Evolutionary conservation across 2,329 filamentous ascomycete species (phyloP).

Genomic region (Microsporum audouinii): DNA sequence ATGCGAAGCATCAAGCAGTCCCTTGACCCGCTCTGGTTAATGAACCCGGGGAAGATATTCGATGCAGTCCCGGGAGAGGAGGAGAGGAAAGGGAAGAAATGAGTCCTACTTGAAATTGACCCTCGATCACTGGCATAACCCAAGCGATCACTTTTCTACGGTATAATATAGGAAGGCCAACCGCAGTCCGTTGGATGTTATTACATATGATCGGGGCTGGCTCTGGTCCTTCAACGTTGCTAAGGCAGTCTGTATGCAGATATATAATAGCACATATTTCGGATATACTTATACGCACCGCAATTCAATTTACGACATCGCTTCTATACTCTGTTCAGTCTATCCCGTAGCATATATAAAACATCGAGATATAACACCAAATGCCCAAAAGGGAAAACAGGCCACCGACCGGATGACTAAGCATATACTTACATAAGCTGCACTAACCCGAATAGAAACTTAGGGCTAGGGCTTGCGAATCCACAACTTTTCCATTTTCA

Average conservation of each 20-base stretch:
- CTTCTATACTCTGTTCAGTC: no score
- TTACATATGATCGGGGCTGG: not conserved
- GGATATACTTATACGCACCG: no score
- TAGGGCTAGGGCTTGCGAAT: constrained; percentile 7
- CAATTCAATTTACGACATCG: no score
- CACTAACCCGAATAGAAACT: not conserved
- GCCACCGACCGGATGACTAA: no score
- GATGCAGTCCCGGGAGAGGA: constrained; percentile 37
- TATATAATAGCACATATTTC: no score
- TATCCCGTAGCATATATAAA: no score
- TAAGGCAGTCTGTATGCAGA: no score
- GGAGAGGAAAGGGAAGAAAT: not conserved
- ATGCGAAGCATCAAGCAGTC: constrained; percentile 78
- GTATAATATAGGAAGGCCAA: not conserved
- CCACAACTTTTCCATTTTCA: constrained; percentile 3
- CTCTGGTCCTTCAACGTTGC: no score
- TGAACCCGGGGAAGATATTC: constrained; percentile 91
- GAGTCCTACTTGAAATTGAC: not conserved
- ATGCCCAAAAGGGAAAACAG: no score
- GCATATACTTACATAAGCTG: not conserved
- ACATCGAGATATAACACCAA: no score
- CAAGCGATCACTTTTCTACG: not conserved
- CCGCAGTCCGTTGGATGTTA: not conserved
- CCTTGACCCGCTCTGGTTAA: constrained; percentile 73
- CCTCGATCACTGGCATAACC: not conserved